phyloP scores from a whole-genome alignment of 768 basidiomycete genomes.

The Leccinum aurantiacum region DNA sequence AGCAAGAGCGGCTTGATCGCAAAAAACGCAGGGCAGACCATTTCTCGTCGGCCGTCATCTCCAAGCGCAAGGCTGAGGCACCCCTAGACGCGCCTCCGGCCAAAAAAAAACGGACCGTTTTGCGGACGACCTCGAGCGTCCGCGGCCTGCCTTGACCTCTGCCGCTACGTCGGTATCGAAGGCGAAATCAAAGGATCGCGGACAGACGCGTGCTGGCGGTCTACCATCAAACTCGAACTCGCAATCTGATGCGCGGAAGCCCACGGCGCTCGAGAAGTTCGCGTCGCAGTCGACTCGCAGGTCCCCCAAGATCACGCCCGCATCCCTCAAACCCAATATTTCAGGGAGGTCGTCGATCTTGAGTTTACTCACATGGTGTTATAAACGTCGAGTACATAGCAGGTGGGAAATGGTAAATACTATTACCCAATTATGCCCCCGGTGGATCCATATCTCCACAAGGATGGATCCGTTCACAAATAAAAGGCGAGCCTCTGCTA shows the following conservation, averaged over 20 bases:
- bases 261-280: conserved; percentile 38
- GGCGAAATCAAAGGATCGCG: neutral
- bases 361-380: too few species aligned
- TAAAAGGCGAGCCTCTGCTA: neutral
- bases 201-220: neutral
- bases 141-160: neutral
- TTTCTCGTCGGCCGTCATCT: too few species aligned
- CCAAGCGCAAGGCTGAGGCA: too few species aligned
- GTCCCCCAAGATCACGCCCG: neutral
- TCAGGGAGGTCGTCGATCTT: too few species aligned
- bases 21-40: too few species aligned
- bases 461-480: neutral
- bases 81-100: conserved; percentile 38
- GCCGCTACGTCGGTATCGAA: neutral
- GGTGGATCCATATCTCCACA: neutral
- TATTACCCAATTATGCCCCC: too few species aligned
- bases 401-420: too few species aligned
- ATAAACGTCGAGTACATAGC: too few species aligned
- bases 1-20: too few species aligned
- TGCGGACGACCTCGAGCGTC: conserved; percentile 5
- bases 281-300: conserved; percentile 17
- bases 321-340: too few species aligned
- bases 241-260: conserved; percentile 13
- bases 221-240: neutral
- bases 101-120: conserved; percentile 44